Percentiles rank a stretch among this genome's conserved stretches.
Evolutionary conservation across 805 yeast genomes (phyloP).

Genomic region (Myxozyma monticola): DNA sequence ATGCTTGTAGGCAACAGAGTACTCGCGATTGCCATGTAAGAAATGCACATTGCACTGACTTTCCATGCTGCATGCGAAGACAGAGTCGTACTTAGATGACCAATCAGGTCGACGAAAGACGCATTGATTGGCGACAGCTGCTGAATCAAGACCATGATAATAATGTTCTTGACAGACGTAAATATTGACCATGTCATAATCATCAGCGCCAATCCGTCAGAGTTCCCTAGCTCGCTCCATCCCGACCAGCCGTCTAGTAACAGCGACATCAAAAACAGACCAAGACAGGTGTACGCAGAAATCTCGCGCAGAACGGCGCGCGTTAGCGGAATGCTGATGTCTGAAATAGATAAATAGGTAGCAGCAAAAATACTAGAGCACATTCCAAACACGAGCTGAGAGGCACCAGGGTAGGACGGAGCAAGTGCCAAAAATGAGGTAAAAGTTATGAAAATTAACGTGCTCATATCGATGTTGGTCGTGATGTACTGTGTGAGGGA

Average conservation of each 20-base stretch:
- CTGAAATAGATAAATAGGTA: constrained; percentile 28
- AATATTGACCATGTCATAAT: constrained; percentile 25
- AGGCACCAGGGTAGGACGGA: constrained; percentile 28
- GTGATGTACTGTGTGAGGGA: not conserved
- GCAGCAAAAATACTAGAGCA: constrained; percentile 29
- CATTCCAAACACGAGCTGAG: constrained; percentile 29
- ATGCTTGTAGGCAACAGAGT: constrained; percentile 22
- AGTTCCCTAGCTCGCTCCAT: constrained; percentile 23
- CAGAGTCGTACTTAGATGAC: constrained; percentile 24
- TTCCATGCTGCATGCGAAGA: constrained; percentile 28
- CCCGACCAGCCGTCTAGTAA: constrained; percentile 31
- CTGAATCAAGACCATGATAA: constrained; percentile 28
- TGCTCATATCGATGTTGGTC: constrained; percentile 16
- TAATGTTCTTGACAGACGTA: constrained; percentile 27
- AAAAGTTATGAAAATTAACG: constrained; percentile 21
- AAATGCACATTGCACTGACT: constrained; percentile 26
- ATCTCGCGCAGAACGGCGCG: constrained; percentile 29
- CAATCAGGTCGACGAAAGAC: constrained; percentile 29
- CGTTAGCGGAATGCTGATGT: constrained; percentile 27
- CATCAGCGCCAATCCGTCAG: constrained; percentile 21
- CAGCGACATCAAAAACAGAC: constrained; percentile 26
- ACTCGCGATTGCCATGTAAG: constrained; percentile 29
- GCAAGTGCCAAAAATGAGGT: constrained; percentile 29
- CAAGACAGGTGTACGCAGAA: constrained; percentile 20
- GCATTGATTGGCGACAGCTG: constrained; percentile 31